phyloP scores from a whole-genome alignment of 345 rosid species.

The Rhizophora mangle region DNA sequence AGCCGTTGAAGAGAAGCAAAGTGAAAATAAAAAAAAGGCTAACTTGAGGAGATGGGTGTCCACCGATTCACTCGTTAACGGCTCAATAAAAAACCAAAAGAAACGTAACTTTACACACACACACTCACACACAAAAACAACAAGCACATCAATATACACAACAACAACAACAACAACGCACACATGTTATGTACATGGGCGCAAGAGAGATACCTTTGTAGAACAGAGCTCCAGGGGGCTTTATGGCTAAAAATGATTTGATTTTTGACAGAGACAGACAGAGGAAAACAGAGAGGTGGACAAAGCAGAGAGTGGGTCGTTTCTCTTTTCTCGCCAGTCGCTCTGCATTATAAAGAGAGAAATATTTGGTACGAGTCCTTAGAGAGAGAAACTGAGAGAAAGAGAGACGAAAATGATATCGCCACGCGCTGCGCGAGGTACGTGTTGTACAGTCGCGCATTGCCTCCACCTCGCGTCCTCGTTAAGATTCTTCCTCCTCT shows the following conservation, averaged over 20 bases:
- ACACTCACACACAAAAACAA: not conserved
- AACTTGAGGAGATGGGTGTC: conserved; percentile 30
- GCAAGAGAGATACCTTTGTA: conserved; percentile 12
- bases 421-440: not conserved
- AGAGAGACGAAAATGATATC: conserved; percentile 11
- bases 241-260: conserved; percentile 27
- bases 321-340: not conserved
- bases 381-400: not conserved
- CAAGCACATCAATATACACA: not conserved
- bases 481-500: not conserved
- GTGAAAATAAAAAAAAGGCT: conserved; percentile 13
- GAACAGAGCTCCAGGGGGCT: conserved; percentile 23
- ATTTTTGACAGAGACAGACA: conserved; percentile 6
- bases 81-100: conserved; percentile 21
- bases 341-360: conserved; percentile 1
- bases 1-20: conserved; percentile 29
- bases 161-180: not conserved
- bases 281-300: not conserved
- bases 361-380: not conserved
- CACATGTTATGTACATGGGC: not conserved
- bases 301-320: not conserved
- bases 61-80: conserved; percentile 29
- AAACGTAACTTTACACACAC: not conserved
- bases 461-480: conserved; percentile 1
- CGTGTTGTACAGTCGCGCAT: not conserved